phyloP scores from a whole-genome alignment of 75 land plant genomes.

The Gnetum montanum region DNA sequence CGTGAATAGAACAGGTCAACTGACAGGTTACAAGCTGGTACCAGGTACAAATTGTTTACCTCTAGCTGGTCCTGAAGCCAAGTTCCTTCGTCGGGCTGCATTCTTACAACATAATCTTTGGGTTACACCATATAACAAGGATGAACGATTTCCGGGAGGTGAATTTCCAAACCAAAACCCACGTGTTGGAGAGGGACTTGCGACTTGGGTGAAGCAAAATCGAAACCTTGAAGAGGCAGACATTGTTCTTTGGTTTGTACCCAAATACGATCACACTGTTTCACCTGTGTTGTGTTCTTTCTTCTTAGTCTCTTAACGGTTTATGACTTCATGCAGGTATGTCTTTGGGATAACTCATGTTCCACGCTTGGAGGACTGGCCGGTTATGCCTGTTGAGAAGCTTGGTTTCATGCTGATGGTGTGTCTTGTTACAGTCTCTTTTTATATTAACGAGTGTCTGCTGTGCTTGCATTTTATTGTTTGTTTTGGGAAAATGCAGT shows the following conservation, averaged over 20 bases:
- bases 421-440: neutral
- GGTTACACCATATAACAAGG: slow-evolving; percentile 75
- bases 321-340: slow-evolving; percentile 59
- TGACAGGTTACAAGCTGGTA: slow-evolving; percentile 82
- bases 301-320: neutral
- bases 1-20: slow-evolving; percentile 85
- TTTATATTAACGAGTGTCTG: neutral
- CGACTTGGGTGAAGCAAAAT: slow-evolving; percentile 82
- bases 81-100: slow-evolving; percentile 80
- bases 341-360: slow-evolving; percentile 93
- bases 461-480: neutral
- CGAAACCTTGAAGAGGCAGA: slow-evolving; percentile 87
- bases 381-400: slow-evolving; percentile 97
- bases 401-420: slow-evolving; percentile 90
- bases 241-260: slow-evolving; percentile 89
- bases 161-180: slow-evolving; percentile 99
- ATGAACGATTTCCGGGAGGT: slow-evolving; percentile 87
- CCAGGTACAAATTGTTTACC: slow-evolving; percentile 97
- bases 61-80: slow-evolving; percentile 84
- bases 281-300: neutral
- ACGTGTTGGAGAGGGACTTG: slow-evolving; percentile 79
- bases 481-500: neutral
- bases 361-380: slow-evolving; percentile 98
- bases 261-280: too few species aligned
- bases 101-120: slow-evolving; percentile 95